A percentile compares a stretch with the other conserved stretches of the same genome.
These are phyloP conservation scores for Phytophthora kernoviae DNA, from an alignment of 352 stramenopile genomes.

Conservation along the genomic window DNA sequence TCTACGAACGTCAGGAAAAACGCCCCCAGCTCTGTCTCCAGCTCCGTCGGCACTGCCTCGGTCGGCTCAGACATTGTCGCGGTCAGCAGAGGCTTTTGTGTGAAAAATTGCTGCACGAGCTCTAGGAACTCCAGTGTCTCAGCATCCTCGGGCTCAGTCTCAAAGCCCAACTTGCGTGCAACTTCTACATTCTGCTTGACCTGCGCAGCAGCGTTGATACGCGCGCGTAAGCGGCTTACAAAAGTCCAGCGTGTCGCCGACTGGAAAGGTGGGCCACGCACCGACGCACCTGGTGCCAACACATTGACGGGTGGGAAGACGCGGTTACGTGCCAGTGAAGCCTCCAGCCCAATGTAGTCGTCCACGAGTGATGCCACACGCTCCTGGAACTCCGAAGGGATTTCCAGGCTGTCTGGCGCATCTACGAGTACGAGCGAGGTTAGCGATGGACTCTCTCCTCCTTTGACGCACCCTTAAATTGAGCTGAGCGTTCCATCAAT, in stretches of 20 bases:
- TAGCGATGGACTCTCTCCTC: conserved; percentile 49
- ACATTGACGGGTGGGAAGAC: conserved; percentile 81
- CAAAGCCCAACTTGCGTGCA: conserved; percentile 66
- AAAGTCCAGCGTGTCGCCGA: conserved; percentile 72
- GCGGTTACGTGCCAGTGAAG: conserved; percentile 45
- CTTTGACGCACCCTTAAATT: conserved; percentile 48
- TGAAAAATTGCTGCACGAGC: conserved; percentile 81
- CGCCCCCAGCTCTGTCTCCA: conserved; percentile 58
- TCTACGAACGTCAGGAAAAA: conserved; percentile 65
- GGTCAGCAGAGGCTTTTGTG: conserved; percentile 38
- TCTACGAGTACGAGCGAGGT: conserved; percentile 75
- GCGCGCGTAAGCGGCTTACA: conserved; percentile 59
- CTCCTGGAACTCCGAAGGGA: conserved; percentile 66
- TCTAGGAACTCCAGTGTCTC: conserved; percentile 73
- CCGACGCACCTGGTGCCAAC: conserved; percentile 57
- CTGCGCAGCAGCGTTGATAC: conserved; percentile 65
- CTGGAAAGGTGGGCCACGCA: conserved; percentile 79
- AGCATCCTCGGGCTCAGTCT: conserved; percentile 73
- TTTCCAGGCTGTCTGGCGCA: conserved; percentile 54
- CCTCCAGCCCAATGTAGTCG: conserved; percentile 63
- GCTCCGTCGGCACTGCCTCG: conserved; percentile 22
- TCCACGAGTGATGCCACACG: conserved; percentile 74
- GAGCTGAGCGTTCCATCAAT: conserved; percentile 80
- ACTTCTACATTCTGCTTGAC: conserved; percentile 69
- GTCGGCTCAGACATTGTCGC: conserved; percentile 9